A percentile compares a stretch with the other conserved stretches of the same genome.
Conservation (phyloP, 805 yeast genomes). For the Priceomyces haplophilus region DNA sequence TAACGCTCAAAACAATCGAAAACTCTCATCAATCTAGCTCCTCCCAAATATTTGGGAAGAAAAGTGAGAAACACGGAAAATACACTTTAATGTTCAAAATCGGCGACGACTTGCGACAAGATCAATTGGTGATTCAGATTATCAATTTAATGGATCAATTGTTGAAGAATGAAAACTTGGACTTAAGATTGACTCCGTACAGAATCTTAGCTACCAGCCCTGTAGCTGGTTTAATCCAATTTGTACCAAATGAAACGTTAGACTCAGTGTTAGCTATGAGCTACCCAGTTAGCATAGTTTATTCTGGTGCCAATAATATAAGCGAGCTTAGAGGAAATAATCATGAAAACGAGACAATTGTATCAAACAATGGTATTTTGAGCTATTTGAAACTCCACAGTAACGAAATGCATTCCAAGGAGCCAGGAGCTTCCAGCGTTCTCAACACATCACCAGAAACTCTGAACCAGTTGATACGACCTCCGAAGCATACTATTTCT, state of each 20-base stretch:
- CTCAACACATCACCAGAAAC: constrained; percentile 12
- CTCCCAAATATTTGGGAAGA: constrained; percentile 35
- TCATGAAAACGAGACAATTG: constrained; percentile 3
- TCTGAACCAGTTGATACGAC: constrained; percentile 11
- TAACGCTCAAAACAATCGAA: constrained; percentile 62
- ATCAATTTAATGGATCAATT: constrained; percentile 87
- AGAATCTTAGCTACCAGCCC: constrained; percentile 87
- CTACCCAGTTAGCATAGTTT: constrained; percentile 16
- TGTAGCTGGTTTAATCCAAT: constrained; percentile 88
- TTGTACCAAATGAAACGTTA: constrained; percentile 88
- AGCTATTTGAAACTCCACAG: constrained; percentile 64
- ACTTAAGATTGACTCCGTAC: constrained; percentile 83
- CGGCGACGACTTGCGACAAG: constrained; percentile 95
- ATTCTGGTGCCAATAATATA: constrained; percentile 6
- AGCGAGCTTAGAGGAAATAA: background rate
- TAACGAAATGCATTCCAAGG: constrained; percentile 23
- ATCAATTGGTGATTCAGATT: constrained; percentile 93
- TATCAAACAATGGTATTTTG: constrained; percentile 50
- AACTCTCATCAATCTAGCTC: constrained; percentile 18
- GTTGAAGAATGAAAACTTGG: constrained; percentile 84
- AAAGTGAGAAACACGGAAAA: constrained; percentile 31
- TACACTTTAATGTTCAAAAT: constrained; percentile 90
- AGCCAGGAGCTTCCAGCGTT: constrained; percentile 25
- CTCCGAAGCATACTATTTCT: constrained; percentile 30
- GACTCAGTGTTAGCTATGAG: constrained; percentile 62